Base-by-base conservation (phyloP, 257 asterid species). In the Solanum corneliomulleri region DNA sequence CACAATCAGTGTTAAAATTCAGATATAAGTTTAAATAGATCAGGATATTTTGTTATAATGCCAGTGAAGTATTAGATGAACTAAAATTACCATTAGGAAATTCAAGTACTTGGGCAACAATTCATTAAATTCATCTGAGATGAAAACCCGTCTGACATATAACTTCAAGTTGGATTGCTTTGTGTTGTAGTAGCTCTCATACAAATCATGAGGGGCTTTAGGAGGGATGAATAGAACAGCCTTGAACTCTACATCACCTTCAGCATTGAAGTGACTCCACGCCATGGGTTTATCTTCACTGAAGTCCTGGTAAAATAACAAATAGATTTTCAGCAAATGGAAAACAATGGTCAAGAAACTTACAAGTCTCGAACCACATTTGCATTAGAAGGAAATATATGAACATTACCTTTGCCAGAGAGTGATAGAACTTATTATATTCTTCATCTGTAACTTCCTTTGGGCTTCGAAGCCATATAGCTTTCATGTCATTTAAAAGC, bases 201-300 rank as follows among this genome's bases (percentile, higher is more conserved):
- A 96, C 93, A 95, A 90, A 92, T 96, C 99, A 4, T 91, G 93
- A 82, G 99, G 99, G 56, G 99, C 99, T 94, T 96, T 96, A 69
- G 98, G 99, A 31, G 98, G 99, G 85, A 95, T 95, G 85, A 92
- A 96, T 80, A 96, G 92, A 80, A 95, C 92, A 80, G 98, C 98
- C 93, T 93, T 96, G 95, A 96, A 96, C 83, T 96, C 99, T 52
- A 96, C 98, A 91, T 96, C 99, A 88, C 99, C 99, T 94, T 96
- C 98, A 27, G 99, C 99, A 20, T 88, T 93, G 87, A 96, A 96
- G 92, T 96, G 99, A 89, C 99, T 96, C 98, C 98, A 94, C 39
- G 99, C 85, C 37, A 94, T 88, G 56, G 99, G 99, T 84, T 96
- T 96, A 85, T 96, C 99, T 11, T 94, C 98, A 88, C 93, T 69